Percentiles rank a stretch among this genome's conserved stretches.
Conservation (phyloP, 805 yeast genomes). For the Kuraishia cidri region DNA sequence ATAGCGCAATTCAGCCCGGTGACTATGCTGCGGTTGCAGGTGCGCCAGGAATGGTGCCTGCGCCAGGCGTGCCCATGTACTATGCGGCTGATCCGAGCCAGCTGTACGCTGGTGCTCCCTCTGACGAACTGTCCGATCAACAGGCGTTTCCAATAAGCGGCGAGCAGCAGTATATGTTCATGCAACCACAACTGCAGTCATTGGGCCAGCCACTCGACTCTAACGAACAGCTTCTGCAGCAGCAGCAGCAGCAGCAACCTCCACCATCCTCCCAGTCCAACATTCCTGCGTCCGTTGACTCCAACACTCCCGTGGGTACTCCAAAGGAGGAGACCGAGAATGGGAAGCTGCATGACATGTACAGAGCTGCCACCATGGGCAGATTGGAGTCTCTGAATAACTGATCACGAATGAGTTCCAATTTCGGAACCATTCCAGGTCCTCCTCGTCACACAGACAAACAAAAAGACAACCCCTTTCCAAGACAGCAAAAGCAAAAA, state of each 20-base stretch:
- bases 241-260: too few species aligned
- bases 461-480: too few species aligned
- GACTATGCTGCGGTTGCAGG: conserved; percentile 3
- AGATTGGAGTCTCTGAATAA: neutral
- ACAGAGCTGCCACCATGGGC: neutral
- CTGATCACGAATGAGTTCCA: too few species aligned
- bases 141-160: neutral
- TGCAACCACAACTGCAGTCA: too few species aligned
- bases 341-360: neutral
- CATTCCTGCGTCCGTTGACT: neutral
- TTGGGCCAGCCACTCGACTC: neutral
- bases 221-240: too few species aligned
- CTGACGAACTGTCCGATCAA: neutral
- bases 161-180: conserved; percentile 1
- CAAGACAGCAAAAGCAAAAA: neutral
- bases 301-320: neutral
- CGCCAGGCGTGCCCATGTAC: neutral
- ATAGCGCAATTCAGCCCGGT: neutral
- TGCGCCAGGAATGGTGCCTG: neutral
- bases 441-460: too few species aligned
- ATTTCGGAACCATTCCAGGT: too few species aligned
- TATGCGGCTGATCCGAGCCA: neutral
- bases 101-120: neutral
- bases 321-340: neutral
- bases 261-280: neutral